phyloP scores from a whole-genome alignment of 1,284 basidiomycete genomes.

The Tilletiaria anomala region DNA sequence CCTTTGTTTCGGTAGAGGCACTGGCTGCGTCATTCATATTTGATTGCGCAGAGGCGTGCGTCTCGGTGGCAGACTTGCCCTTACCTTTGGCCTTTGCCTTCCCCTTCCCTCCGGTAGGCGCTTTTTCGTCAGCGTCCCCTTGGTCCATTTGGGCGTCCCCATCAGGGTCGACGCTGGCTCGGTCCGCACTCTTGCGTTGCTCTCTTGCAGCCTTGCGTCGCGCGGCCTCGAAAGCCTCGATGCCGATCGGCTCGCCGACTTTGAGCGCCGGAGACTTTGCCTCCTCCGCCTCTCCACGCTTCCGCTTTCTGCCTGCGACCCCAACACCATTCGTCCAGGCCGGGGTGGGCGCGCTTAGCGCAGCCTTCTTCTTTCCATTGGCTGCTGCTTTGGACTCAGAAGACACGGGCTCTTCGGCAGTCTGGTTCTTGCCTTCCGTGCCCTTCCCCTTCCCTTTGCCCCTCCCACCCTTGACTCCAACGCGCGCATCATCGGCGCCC shows the following conservation, averaged over 20 bases:
- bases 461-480: conserved; percentile 6
- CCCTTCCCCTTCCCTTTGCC: conserved; percentile 15
- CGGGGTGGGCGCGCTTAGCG: conserved; percentile 45
- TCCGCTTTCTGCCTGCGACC: conserved; percentile 24
- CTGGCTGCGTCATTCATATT: too few relatives aligned
- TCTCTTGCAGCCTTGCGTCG: conserved; percentile 4
- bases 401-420: conserved; percentile 10
- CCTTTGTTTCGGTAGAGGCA: too few relatives aligned
- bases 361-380: conserved; percentile 52
- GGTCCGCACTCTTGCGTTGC: background rate
- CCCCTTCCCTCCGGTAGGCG: background rate
- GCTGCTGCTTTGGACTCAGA: background rate
- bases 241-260: conserved; percentile 32
- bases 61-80: too few relatives aligned
- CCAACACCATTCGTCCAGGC: conserved; percentile 26
- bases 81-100: conserved; percentile 5
- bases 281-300: conserved; percentile 20
- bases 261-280: conserved; percentile 21
- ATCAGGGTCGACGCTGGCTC: background rate
- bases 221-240: conserved; percentile 27
- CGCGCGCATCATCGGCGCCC: background rate
- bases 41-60: too few relatives aligned
- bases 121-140: background rate
- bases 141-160: background rate
- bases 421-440: conserved; percentile 5